Evolutionary conservation across 176 grass and related monocot species (phyloP).

Genomic region (Tuctoria greenei): DNA sequence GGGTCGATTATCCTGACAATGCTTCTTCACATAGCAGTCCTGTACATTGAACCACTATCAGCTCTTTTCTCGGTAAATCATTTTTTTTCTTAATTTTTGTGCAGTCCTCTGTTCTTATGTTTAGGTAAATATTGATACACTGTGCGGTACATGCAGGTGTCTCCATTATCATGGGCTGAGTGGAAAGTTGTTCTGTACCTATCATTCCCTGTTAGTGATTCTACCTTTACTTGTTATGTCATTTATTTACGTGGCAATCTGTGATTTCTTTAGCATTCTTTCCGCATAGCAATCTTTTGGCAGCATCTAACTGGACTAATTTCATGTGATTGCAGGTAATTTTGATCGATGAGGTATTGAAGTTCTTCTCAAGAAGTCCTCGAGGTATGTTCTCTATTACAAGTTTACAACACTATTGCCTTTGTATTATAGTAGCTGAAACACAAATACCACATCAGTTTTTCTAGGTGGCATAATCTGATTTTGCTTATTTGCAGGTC

Average conservation of each 20-base stretch:
- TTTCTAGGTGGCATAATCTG: slow-evolving; percentile 15
- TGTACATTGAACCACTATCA: slow-evolving; percentile 82
- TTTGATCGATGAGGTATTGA: slow-evolving; percentile 70
- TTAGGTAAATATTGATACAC: slow-evolving; percentile 8
- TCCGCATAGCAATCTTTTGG: not conserved
- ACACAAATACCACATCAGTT: not conserved
- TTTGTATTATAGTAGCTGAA: not conserved
- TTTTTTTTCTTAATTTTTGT: slow-evolving; percentile 28
- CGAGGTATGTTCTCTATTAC: slow-evolving; percentile 44
- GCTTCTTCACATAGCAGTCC: slow-evolving; percentile 78
- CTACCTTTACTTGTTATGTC: slow-evolving; percentile 12
- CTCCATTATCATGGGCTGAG: slow-evolving; percentile 84
- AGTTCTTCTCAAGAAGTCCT: slow-evolving; percentile 67
- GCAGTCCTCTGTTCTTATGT: slow-evolving; percentile 4
- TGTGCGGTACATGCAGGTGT: slow-evolving; percentile 60
- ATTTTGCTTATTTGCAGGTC: slow-evolving; percentile 21
- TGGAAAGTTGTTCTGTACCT: slow-evolving; percentile 94
- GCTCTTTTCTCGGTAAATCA: slow-evolving; percentile 89
- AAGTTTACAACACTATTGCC: not conserved
- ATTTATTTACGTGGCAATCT: slow-evolving; percentile 15
- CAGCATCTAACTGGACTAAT: slow-evolving; percentile 9
- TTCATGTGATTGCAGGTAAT: slow-evolving; percentile 49
- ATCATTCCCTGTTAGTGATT: slow-evolving; percentile 88
- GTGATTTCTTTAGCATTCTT: slow-evolving; percentile 1
- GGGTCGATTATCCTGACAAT: slow-evolving; percentile 91